phyloP scores from a whole-genome alignment of 2,329 filamentous ascomycete species.

The Neofusicoccum cordaticola region DNA sequence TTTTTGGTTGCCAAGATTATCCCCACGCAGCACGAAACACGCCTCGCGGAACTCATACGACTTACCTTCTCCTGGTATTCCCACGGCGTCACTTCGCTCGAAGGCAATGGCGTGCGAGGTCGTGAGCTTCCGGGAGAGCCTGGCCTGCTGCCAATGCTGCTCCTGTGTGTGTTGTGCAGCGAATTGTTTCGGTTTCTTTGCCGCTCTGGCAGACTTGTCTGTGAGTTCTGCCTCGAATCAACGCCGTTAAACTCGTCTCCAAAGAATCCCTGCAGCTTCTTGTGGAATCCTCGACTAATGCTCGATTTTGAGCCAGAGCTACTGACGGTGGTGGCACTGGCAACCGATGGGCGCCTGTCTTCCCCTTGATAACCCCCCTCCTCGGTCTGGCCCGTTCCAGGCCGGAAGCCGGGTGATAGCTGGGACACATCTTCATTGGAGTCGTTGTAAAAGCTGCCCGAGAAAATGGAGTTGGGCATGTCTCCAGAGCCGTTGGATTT shows the following conservation, averaged over 20 bases:
- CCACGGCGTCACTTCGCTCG: conserved; percentile 96
- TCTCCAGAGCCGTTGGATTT: conserved; percentile 32
- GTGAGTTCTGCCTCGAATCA: conserved; percentile 64
- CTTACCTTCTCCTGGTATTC: conserved; percentile 82
- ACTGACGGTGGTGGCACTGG: conserved; percentile 82
- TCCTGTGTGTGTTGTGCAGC: conserved; percentile 62
- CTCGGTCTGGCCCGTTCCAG: conserved; percentile 51
- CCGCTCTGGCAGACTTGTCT: conserved; percentile 59
- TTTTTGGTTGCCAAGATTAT: neutral
- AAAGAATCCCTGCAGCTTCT: conserved; percentile 88
- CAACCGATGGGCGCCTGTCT: conserved; percentile 79
- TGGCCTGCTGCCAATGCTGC: conserved; percentile 50
- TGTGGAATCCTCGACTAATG: conserved; percentile 66
- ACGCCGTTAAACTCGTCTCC: conserved; percentile 79
- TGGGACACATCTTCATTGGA: conserved; percentile 69
- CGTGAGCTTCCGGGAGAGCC: conserved; percentile 73
- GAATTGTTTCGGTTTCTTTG: conserved; percentile 78
- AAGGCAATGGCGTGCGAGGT: conserved; percentile 80
- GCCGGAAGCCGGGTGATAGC: conserved; percentile 67
- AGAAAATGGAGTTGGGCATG: conserved; percentile 45
- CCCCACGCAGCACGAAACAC: neutral
- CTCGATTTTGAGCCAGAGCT: conserved; percentile 78
- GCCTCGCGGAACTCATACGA: neutral
- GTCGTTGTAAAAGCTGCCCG: conserved; percentile 67
- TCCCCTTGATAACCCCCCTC: conserved; percentile 54